Evolutionary conservation across 106 monocot genomes (phyloP).

Genomic region (Acorus gramineus): DNA sequence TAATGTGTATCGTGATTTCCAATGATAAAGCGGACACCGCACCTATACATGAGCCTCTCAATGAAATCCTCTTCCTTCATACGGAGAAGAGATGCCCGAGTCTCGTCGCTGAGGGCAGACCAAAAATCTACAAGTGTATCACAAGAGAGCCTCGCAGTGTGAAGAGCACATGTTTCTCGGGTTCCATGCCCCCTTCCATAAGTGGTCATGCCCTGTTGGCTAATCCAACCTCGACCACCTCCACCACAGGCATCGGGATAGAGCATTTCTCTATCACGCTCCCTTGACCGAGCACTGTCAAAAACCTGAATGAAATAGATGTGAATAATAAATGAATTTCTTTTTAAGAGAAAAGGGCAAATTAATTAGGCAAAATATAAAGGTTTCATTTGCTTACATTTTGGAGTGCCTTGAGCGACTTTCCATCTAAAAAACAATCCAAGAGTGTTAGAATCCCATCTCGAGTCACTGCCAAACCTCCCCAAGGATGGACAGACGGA

Average conservation of each 20-base stretch:
- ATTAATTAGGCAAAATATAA: background rate
- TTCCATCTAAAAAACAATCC: slow-evolving; percentile 61
- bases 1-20: too few relatives aligned
- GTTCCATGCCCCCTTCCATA: slow-evolving; percentile 76
- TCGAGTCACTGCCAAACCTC: slow-evolving; percentile 67
- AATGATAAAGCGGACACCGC: slow-evolving; percentile 2
- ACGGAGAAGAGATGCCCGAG: slow-evolving; percentile 54
- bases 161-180: slow-evolving; percentile 92
- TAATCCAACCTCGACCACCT: slow-evolving; percentile 93
- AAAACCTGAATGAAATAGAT: slow-evolving; percentile 51
- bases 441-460: slow-evolving; percentile 77
- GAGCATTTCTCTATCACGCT: slow-evolving; percentile 78
- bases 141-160: slow-evolving; percentile 90
- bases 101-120: slow-evolving; percentile 76
- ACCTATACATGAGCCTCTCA: slow-evolving; percentile 94
- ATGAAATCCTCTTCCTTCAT: slow-evolving; percentile 99
- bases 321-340: background rate
- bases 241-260: slow-evolving; percentile 99
- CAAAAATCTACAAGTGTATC: slow-evolving; percentile 85
- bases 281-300: slow-evolving; percentile 75
- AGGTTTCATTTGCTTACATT: slow-evolving; percentile 45
- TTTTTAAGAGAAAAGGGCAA: background rate
- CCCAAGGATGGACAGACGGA: slow-evolving; percentile 86
- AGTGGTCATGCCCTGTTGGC: slow-evolving; percentile 59
- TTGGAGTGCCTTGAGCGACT: slow-evolving; percentile 49